A percentile compares a stretch with the other conserved stretches of the same genome.
Conservation (phyloP, 352 stramenopile genomes). For the Aphanomyces euteiches region DNA sequence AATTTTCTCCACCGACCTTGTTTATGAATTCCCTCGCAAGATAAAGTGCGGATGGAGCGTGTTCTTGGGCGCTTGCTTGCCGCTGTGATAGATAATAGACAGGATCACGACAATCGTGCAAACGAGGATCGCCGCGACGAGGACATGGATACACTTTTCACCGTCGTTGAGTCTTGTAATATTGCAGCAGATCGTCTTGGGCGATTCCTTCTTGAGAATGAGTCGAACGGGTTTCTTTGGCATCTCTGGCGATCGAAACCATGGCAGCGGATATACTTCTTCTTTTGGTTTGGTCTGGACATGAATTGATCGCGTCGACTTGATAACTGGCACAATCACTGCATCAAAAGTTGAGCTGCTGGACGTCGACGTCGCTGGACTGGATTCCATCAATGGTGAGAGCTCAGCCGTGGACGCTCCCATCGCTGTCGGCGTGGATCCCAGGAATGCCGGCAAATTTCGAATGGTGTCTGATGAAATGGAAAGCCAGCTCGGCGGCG, state of each 20-base stretch:
- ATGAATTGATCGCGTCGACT: slow-evolving; percentile 3
- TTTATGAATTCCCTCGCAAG: slow-evolving; percentile 14
- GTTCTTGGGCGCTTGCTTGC: slow-evolving; percentile 7
- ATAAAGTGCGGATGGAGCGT: background rate
- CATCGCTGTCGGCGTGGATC: slow-evolving; percentile 2
- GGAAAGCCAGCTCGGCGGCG: background rate
- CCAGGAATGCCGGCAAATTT: background rate
- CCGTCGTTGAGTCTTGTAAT: background rate
- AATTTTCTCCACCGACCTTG: background rate
- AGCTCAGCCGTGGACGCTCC: slow-evolving; percentile 8
- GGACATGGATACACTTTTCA: slow-evolving; percentile 27
- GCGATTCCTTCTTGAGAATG: slow-evolving; percentile 15
- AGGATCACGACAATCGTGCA: slow-evolving; percentile 28
- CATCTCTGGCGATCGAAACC: slow-evolving; percentile 66
- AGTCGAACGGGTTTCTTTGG: slow-evolving; percentile 18
- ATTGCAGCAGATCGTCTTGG: background rate
- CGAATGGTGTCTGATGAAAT: slow-evolving; percentile 20
- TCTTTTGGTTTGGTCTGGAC: slow-evolving; percentile 36
- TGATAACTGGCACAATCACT: background rate
- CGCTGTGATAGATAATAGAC: slow-evolving; percentile 23
- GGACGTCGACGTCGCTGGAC: slow-evolving; percentile 6
- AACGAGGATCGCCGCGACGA: slow-evolving; percentile 23
- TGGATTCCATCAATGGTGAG: slow-evolving; percentile 2
- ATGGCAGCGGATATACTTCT: slow-evolving; percentile 68
- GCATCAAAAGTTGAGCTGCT: background rate